Base-by-base conservation (phyloP, 1,139 yeast genomes). In the Scheffersomyces cryptocercus region DNA sequence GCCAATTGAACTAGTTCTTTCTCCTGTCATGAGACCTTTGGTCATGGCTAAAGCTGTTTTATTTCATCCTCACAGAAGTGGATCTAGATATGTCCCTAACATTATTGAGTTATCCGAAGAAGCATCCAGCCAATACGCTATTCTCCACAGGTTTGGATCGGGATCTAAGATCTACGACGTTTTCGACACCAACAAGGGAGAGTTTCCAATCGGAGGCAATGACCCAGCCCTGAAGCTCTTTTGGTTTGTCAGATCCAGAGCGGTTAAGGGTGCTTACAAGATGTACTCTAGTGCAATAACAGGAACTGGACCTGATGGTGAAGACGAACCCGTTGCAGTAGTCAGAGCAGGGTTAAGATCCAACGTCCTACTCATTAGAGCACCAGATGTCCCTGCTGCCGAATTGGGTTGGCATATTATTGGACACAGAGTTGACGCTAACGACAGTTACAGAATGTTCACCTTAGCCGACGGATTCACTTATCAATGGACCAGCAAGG, bases 331-430 rank as follows among this genome's bases (percentile, higher is more conserved):
- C 0, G 75, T 80, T 39, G 85, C 84, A 5, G 72, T 79, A 8
- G 54, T 81, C 29, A 67, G 85, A 44, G 86, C 85, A 1, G 85
- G 86, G 4, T 64, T 81, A 37, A 65, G 84, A 56, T 77, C 84
- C 34, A 81, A 80, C 52, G 79, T 82, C 16, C 62, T 79, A 45
- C 64, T 81, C 42, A 76, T 79, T 45, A 65, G 77, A 53, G 77
- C 79, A 3, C 75, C 75, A 10, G 64, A 66, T 7, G 75, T 67
- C 6, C 76, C 81, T 36, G 71, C 65, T 31, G 64, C 81, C 16
- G 84, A 81, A 57, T 65, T 81, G 30, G 87, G 87, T n/a, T 77
- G 85, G 84, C 85, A 81, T 56, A 67, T 77, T 29, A 70, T 82
- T 36, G 72, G 73, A 45, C 86, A 81, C 54, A 64, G 77, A 39